These are phyloP conservation scores for Plasmodium vivax DNA, from an alignment of 169 alveolate genomes.

Conservation along the genomic window DNA sequence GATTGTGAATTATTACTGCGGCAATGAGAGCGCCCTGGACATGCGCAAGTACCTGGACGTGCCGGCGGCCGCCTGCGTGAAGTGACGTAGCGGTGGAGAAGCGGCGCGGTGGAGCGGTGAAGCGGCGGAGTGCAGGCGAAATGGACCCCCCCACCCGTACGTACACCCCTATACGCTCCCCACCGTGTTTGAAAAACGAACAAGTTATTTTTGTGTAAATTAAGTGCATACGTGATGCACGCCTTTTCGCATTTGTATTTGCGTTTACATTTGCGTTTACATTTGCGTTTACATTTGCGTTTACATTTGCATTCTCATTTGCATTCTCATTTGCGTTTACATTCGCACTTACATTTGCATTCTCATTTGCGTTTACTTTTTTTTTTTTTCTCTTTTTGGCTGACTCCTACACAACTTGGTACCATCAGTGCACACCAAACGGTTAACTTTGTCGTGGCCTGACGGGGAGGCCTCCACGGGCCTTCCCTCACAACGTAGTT, in stretches of 20 bases:
- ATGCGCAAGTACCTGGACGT: conserved; percentile 77
- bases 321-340: background rate
- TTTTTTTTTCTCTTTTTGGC: no score
- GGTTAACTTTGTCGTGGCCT: background rate
- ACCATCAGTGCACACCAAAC: background rate
- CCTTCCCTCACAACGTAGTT: no score
- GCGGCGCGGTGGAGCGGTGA: no score
- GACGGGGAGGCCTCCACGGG: background rate
- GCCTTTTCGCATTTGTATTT: background rate
- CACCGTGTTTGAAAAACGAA: background rate
- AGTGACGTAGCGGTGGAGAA: background rate
- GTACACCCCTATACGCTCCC: background rate
- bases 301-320: no score
- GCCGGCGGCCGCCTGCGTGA: background rate
- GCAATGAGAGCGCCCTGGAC: conserved; percentile 81
- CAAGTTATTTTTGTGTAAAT: background rate
- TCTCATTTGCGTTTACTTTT: no score
- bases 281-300: no score
- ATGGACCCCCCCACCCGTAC: background rate
- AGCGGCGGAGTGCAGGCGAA: background rate
- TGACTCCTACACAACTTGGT: background rate
- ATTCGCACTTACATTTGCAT: no score
- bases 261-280: no score
- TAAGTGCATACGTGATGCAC: background rate
- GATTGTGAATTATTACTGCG: conserved; percentile 78